Base-by-base conservation (phyloP, 2,329 filamentous ascomycete genomes). In the Penicillium crustosum region DNA sequence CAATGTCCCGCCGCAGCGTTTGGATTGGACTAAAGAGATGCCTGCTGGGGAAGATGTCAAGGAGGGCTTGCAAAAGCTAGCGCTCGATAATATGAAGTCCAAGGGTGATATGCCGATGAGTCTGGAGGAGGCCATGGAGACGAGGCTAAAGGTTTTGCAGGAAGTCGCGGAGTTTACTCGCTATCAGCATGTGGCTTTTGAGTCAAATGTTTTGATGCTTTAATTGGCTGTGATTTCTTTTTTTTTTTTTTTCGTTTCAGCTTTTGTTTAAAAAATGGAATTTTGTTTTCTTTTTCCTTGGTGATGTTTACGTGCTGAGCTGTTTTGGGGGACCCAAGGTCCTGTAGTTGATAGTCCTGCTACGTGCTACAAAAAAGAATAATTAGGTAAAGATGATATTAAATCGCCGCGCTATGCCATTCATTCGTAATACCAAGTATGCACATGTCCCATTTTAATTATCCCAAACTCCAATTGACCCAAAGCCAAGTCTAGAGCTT, bases 1-100 rank as follows among this genome's bases (percentile, higher is more conserved):
- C 0, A 82, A 84, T 57, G 75, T 83, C 0, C 81, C 82, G 3
- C 81, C 81, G 2, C 82, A 84, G 67, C 78, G 79, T 59, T 62
- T 74, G 25, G 73, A 79, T 25, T 85, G 82, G 69, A 64, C 61
- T 6, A 58, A 66, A n/a, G 57, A 64, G 19, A 7, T 38, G 69
- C 69, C 75, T 10, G 57, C 75, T 10, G 57, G 61, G 6, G 49
- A 60, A 9, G 19, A 56, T 15, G 7, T 60, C 25, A 58, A 43
- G 13, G 6, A 49, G 13, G 53, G 60, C 21, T 58, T 71, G 54
- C 60, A 47, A 4, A 59, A 61, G 38, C 43, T 70, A 13, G 58
- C 68, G 6, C 15, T 67, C 23, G 61, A 68, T 17, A 67, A 70
- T 42, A 52, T 58, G 35, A 57, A 61, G 27, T 59, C 53, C 35